phyloP scores from a whole-genome alignment of 352 stramenopile genomes.

The Aphanomyces stellatus region DNA sequence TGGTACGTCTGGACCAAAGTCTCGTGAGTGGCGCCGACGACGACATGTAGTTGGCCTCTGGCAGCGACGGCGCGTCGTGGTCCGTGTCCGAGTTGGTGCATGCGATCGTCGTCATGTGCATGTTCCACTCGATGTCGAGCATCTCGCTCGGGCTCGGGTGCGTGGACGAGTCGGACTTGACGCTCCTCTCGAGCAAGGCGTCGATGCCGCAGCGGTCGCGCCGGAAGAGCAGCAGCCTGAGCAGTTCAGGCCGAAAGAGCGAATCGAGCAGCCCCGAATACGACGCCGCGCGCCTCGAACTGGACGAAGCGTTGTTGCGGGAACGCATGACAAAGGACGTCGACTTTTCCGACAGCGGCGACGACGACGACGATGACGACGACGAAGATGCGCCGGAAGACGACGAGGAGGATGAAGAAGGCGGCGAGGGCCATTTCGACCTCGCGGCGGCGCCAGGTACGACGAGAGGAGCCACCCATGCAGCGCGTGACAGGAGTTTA shows the following conservation, averaged over 20 bases:
- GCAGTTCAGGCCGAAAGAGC: slow-evolving; percentile 26
- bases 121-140: slow-evolving; percentile 73
- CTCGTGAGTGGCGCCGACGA: no score
- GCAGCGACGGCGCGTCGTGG: slow-evolving; percentile 38
- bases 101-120: slow-evolving; percentile 76
- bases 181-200: slow-evolving; percentile 30
- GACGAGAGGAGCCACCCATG: not conserved
- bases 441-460: slow-evolving; percentile 5
- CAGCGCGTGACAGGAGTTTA: slow-evolving; percentile 25
- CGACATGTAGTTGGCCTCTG: slow-evolving; percentile 16
- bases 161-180: slow-evolving; percentile 66
- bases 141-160: slow-evolving; percentile 69
- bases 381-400: slow-evolving; percentile 50
- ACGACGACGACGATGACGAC: slow-evolving; percentile 22
- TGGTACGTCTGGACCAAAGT: slow-evolving; percentile 40
- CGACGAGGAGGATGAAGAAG: slow-evolving; percentile 41
- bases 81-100: slow-evolving; percentile 82
- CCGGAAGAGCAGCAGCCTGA: slow-evolving; percentile 17
- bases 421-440: slow-evolving; percentile 28
- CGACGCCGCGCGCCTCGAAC: slow-evolving; percentile 62
- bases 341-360: not conserved
- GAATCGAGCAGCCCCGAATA: slow-evolving; percentile 41
- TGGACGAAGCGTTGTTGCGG: slow-evolving; percentile 58
- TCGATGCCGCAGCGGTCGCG: slow-evolving; percentile 9
- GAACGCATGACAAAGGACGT: slow-evolving; percentile 47